These are phyloP conservation scores for Margaritispora aquatica DNA, from an alignment of 495 filamentous ascomycete genomes.

Conservation along the genomic window DNA sequence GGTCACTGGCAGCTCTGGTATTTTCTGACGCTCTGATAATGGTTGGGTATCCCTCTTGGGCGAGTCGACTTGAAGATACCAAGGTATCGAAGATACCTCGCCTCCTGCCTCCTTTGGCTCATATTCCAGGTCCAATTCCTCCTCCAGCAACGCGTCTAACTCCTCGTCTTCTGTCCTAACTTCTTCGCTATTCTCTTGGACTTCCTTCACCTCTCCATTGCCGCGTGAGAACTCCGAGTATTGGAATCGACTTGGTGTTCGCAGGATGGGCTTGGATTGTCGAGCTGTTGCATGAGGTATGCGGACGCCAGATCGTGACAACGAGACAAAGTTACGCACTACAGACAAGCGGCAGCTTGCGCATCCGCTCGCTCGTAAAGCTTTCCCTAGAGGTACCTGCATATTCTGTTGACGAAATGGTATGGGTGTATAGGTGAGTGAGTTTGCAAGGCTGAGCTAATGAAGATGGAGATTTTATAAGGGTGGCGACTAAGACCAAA, in stretches of 20 bases:
- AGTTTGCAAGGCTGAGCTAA: background rate
- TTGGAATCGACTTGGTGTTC: background rate
- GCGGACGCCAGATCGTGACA: slow-evolving; percentile 9
- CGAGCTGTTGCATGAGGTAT: background rate
- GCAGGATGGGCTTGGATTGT: background rate
- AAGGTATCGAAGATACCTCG: slow-evolving; percentile 46
- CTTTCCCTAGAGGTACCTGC: slow-evolving; percentile 19
- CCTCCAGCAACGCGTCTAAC: background rate
- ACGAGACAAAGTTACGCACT: slow-evolving; percentile 15
- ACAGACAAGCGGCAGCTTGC: slow-evolving; percentile 18
- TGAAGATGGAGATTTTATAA: slow-evolving; percentile 8
- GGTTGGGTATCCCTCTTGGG: slow-evolving; percentile 31
- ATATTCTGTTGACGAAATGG: background rate
- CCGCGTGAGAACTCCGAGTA: background rate
- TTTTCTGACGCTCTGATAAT: slow-evolving; percentile 51
- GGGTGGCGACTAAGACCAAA: background rate
- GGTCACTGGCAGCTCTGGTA: slow-evolving; percentile 70
- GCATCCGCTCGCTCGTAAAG: slow-evolving; percentile 15
- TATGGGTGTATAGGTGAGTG: background rate
- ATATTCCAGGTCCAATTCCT: slow-evolving; percentile 6
- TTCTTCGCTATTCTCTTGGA: background rate
- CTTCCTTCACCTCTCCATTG: background rate
- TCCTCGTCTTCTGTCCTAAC: background rate
- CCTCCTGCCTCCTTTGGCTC: background rate
- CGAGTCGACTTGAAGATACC: slow-evolving; percentile 78